A percentile compares a stretch with the other conserved stretches of the same genome.
phyloP scores from a whole-genome alignment of 345 rosid species.

The Erysimum cheiranthoides region DNA sequence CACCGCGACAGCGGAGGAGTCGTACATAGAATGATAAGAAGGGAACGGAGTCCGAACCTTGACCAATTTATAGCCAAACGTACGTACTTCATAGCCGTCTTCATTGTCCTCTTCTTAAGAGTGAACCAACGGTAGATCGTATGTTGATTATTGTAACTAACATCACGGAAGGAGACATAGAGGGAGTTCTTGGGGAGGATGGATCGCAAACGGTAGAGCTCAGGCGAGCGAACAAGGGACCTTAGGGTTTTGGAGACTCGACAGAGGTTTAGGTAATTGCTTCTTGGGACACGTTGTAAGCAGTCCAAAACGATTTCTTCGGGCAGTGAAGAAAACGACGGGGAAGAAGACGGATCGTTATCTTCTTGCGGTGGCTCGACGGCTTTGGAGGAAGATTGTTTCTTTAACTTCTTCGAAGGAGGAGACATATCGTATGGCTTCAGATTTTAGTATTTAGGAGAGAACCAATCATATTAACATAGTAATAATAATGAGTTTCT shows the following conservation, averaged over 20 bases:
- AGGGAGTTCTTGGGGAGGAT: conserved; percentile 57
- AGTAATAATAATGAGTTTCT: not conserved
- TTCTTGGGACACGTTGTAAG: conserved; percentile 61
- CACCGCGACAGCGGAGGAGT: conserved; percentile 54
- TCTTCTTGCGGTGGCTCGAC: conserved; percentile 9
- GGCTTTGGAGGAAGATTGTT: not conserved
- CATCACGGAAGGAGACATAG: conserved; percentile 43
- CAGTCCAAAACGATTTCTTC: conserved; percentile 63
- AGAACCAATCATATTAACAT: not conserved
- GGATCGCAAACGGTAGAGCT: conserved; percentile 57
- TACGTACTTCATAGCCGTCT: not conserved
- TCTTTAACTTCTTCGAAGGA: not conserved
- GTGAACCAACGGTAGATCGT: conserved; percentile 28
- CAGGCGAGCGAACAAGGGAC: conserved; percentile 62
- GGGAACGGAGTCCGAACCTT: conserved; percentile 49
- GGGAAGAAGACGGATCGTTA: not conserved
- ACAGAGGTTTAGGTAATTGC: conserved; percentile 56
- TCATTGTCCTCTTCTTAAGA: conserved; percentile 12
- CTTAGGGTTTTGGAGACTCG: conserved; percentile 66
- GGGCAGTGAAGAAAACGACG: conserved; percentile 46
- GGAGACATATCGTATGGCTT: not conserved
- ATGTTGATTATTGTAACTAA: not conserved
- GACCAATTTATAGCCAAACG: conserved; percentile 42
- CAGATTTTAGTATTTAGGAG: not conserved
- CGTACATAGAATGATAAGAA: conserved; percentile 44